Base-by-base conservation (phyloP, 495 filamentous ascomycete species). In the Terfezia claveryi region DNA sequence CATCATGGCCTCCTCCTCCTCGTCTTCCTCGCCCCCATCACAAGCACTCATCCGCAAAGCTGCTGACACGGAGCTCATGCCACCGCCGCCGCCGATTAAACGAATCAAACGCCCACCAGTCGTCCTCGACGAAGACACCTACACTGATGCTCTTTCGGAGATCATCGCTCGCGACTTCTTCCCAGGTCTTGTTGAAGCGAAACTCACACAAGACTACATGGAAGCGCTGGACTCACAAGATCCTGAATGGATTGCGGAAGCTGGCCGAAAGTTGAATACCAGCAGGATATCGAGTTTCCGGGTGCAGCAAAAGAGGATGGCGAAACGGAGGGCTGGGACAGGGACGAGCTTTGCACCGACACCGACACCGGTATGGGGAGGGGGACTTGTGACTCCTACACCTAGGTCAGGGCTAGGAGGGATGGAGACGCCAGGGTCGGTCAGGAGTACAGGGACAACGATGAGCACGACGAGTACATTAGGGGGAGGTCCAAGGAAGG, bases 101-200 rank as follows among this genome's bases (percentile, higher is more conserved):
- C 79, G 86, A 51, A 94, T 95, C 62, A 95, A 95, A 68, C 80
- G 91, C 36, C 91, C 91, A 4, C 74, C 83, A 56, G 88, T 80
- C 51, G 81, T 94, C 38, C 76, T 98, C 23, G 87, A 94, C 67
- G 91, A 98, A 73, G 91, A 98, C 61, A 79, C 80, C 59, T 98
- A 98, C 71, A 88, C 86, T 23, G 78, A 84, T 55, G 83, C 84
- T 9, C 70, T 98, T 63, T 93, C 89, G 1, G 81, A 94, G 52
- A 96, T 98, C 60, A 94, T 96, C 54, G 83, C 85, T 36, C 84
- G 92, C 41, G 92, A 98, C 69, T 98, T 91, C 73, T 98, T 95
- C 67, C 91, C 91, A 0, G 91, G 88, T 2, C 73, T 98, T 0
- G 72, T 88, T 0, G 88, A 96, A 61, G 79, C 77, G 36, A 78